Evolutionary conservation across 441 rosid species (phyloP).

Genomic region (Gossypium schwendimanii): DNA sequence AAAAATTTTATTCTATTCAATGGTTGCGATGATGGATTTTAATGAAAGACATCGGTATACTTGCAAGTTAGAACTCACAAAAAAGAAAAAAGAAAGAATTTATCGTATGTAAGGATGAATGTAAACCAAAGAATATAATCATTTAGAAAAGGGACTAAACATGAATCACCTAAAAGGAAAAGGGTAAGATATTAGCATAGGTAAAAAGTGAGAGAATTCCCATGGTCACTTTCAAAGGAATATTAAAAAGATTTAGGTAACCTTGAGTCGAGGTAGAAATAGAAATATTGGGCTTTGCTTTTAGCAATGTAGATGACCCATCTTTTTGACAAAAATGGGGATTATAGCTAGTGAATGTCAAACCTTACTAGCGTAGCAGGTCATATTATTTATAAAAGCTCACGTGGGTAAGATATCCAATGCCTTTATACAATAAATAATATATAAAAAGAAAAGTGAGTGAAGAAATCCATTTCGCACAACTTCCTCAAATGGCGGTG

Average conservation of each 20-base stretch:
- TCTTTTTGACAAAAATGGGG: conserved; percentile 24
- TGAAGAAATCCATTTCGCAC: background rate
- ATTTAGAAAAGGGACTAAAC: background rate
- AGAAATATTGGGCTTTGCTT: background rate
- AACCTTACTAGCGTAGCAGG: conserved; percentile 23
- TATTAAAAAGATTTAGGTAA: conserved; percentile 12
- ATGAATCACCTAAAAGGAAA: background rate
- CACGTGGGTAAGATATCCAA: conserved; percentile 23
- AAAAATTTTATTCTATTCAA: background rate
- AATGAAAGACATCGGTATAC: too few relatives aligned
- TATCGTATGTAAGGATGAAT: too few relatives aligned
- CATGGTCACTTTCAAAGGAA: conserved; percentile 17
- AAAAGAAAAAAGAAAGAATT: too few relatives aligned
- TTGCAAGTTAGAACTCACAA: too few relatives aligned
- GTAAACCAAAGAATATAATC: too few relatives aligned
- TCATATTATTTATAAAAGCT: conserved; percentile 13
- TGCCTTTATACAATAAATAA: background rate
- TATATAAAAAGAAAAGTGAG: background rate
- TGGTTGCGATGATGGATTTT: too few relatives aligned
- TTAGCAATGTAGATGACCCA: conserved; percentile 7
- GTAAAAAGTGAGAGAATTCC: conserved; percentile 2
- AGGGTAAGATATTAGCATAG: background rate
- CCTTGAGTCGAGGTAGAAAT: conserved; percentile 23
- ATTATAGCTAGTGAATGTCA: conserved; percentile 20
- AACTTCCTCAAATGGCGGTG: background rate